phyloP scores from a whole-genome alignment of 495 filamentous ascomycete species.

The Talaromyces nanjingensis region DNA sequence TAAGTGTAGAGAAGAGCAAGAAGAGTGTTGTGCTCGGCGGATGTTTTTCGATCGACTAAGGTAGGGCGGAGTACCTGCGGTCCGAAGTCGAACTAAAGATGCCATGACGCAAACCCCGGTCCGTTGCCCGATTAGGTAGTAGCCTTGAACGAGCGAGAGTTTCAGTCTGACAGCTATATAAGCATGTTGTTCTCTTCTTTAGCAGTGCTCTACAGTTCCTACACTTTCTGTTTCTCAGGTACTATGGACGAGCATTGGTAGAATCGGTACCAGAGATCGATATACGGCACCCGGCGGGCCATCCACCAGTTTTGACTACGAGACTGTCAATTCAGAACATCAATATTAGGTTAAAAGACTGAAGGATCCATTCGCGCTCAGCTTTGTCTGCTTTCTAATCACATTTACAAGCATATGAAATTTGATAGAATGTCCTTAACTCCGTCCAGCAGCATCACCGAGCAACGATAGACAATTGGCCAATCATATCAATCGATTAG shows the following conservation, averaged over 20 bases:
- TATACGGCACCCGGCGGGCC: too few species aligned
- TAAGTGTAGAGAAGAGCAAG: constrained; percentile 1
- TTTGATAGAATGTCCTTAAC: background rate
- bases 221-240: too few species aligned
- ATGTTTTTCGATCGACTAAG: background rate
- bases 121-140: background rate
- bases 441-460: background rate
- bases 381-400: background rate
- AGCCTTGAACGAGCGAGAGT: background rate
- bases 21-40: constrained; percentile 5
- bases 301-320: background rate
- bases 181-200: too few species aligned
- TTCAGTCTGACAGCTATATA: too few species aligned
- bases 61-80: constrained; percentile 1
- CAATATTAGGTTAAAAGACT: background rate
- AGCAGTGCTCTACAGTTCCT: too few species aligned
- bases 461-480: background rate
- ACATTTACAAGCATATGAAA: background rate
- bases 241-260: too few species aligned
- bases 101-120: background rate
- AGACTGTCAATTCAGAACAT: background rate
- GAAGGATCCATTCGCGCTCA: background rate
- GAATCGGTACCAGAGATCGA: too few species aligned
- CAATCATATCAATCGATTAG: background rate
- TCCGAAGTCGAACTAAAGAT: background rate